phyloP scores from a whole-genome alignment of 139 green algal species.

The Marvania coccoides region DNA sequence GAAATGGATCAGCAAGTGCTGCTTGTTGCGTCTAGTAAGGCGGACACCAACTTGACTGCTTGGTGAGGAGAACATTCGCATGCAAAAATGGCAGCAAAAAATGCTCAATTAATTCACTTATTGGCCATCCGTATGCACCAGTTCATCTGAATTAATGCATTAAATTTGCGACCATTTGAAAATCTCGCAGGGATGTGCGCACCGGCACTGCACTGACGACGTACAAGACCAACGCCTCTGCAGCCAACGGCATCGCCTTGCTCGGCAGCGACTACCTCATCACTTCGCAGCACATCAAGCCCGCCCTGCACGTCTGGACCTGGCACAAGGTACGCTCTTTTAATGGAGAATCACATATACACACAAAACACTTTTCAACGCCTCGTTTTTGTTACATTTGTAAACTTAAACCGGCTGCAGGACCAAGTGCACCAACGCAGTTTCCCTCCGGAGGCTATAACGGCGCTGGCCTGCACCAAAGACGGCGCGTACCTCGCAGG shows the following conservation, averaged over 20 bases:
- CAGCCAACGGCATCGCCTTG: constrained; percentile 34
- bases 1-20: constrained; percentile 35
- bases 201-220: constrained; percentile 49
- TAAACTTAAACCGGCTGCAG: constrained; percentile 17
- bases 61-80: constrained; percentile 21
- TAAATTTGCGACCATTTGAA: background rate
- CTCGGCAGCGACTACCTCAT: constrained; percentile 65
- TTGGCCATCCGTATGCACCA: background rate
- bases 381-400: background rate
- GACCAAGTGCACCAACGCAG: constrained; percentile 63
- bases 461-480: constrained; percentile 35
- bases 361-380: background rate
- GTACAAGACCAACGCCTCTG: constrained; percentile 52
- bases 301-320: constrained; percentile 63
- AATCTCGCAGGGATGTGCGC: constrained; percentile 52
- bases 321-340: constrained; percentile 62
- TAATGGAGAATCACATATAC: background rate
- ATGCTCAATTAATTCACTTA: background rate
- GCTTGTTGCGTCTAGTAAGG: constrained; percentile 34
- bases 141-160: background rate
- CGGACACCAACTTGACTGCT: constrained; percentile 31
- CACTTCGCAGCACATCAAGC: constrained; percentile 49
- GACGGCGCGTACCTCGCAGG: constrained; percentile 49
- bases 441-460: constrained; percentile 56
- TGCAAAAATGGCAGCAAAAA: background rate